Evolutionary conservation across 2,329 filamentous ascomycete genomes (phyloP).

Genomic region (Hypocrella siamensis): DNA sequence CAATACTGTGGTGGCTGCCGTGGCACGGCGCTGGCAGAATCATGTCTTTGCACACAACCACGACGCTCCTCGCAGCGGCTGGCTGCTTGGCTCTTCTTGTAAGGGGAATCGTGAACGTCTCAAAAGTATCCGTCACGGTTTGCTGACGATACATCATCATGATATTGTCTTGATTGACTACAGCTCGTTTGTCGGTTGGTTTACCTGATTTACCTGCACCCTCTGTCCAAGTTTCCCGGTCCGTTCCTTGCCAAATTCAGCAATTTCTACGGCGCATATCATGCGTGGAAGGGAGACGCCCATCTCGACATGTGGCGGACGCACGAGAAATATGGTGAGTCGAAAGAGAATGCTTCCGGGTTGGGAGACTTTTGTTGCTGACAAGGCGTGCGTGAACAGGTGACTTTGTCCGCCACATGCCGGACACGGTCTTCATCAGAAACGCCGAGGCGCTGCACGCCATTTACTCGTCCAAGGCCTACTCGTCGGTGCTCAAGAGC

Average conservation of each 20-base stretch:
- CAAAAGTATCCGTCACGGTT: too few relatives aligned
- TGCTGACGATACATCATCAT: too few relatives aligned
- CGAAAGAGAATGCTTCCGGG: neutral
- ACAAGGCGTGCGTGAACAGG: conserved; percentile 2
- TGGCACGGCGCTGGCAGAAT: too few relatives aligned
- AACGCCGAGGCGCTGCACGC: conserved; percentile 6
- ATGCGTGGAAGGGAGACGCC: conserved; percentile 7
- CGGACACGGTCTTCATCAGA: conserved; percentile 8
- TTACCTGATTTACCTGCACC: neutral
- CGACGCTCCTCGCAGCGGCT: too few relatives aligned
- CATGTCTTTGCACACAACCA: too few relatives aligned
- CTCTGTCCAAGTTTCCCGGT: neutral
- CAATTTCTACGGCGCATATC: conserved; percentile 2
- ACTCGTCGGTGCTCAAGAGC: conserved; percentile 8
- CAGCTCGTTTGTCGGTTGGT: too few relatives aligned
- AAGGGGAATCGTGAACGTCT: too few relatives aligned
- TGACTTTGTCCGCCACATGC: conserved; percentile 7
- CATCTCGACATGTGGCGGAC: conserved; percentile 8
- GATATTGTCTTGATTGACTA: too few relatives aligned
- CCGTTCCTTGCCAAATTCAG: neutral
- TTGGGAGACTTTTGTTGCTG: neutral
- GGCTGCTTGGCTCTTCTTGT: too few relatives aligned
- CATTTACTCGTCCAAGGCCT: conserved; percentile 9
- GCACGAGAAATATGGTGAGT: conserved; percentile 8
- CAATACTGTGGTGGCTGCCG: too few relatives aligned